Evolutionary conservation across 2,329 filamentous ascomycete genomes (phyloP).

Genomic region (Epichloe amarillans): DNA sequence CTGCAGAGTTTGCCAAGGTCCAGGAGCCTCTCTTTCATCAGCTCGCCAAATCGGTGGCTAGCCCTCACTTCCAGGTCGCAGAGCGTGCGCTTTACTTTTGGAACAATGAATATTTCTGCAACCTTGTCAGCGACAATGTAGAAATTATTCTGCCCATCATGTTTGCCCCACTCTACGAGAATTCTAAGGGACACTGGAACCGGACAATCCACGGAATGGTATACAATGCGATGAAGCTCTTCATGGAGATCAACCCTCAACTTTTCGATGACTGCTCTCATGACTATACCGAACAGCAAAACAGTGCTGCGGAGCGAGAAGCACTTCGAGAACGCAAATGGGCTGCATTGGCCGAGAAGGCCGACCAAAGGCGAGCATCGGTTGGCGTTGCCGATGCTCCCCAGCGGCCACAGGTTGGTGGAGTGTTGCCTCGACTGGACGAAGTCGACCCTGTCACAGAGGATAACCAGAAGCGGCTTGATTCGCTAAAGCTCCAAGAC

Average conservation of each 20-base stretch:
- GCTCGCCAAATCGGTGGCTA: constrained; percentile 92
- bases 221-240: constrained; percentile 98
- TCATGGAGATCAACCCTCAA: constrained; percentile 99
- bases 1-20: constrained; percentile 94
- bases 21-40: constrained; percentile 97
- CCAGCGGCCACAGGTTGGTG: constrained; percentile 24
- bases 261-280: constrained; percentile 98
- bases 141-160: constrained; percentile 98
- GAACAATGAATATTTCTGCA: constrained; percentile 99
- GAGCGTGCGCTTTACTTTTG: constrained; percentile 97
- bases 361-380: constrained; percentile 49
- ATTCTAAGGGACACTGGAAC: constrained; percentile 99
- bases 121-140: constrained; percentile 96
- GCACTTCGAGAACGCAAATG: constrained; percentile 74
- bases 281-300: constrained; percentile 93
- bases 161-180: constrained; percentile 97
- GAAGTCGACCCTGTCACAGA: constrained; percentile 70
- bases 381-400: constrained; percentile 20
- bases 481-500: constrained; percentile 84
- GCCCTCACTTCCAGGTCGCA: constrained; percentile 96
- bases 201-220: constrained; percentile 99
- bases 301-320: constrained; percentile 76
- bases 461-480: constrained; percentile 74
- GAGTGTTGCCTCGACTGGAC: constrained; percentile 42
- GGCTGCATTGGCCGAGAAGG: constrained; percentile 73